These are phyloP conservation scores for Reutealis trisperma DNA, from an alignment of 345 rosid species.

Conservation along the genomic window DNA sequence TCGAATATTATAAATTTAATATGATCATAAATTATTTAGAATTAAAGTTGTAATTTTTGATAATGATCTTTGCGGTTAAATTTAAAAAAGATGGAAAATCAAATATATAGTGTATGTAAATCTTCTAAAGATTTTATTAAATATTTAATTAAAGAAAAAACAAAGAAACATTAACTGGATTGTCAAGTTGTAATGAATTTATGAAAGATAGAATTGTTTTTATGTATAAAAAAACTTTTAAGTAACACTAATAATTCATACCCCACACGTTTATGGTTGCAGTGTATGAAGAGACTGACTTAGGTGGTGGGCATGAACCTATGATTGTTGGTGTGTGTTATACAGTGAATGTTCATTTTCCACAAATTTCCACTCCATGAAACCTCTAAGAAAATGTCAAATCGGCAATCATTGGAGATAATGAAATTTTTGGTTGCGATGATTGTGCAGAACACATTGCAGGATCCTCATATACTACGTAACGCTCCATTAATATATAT, in stretches of 20 bases:
- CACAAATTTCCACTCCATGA: not conserved
- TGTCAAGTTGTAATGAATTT: not conserved
- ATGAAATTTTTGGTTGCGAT: too few relatives aligned
- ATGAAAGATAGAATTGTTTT: not conserved
- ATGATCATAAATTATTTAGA: too few relatives aligned
- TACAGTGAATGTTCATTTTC: not conserved
- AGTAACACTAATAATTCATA: not conserved
- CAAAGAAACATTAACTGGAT: not conserved
- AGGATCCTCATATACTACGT: too few relatives aligned
- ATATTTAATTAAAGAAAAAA: not conserved
- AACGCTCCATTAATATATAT: too few relatives aligned
- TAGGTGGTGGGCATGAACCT: not conserved
- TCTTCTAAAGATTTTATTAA: not conserved
- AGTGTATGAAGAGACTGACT: not conserved
- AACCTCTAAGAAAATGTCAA: not conserved
- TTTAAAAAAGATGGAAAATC: too few relatives aligned
- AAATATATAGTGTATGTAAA: too few relatives aligned
- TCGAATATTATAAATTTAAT: too few relatives aligned
- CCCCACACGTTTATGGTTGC: slow-evolving; percentile 5
- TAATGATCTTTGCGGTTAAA: too few relatives aligned
- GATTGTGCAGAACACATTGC: too few relatives aligned
- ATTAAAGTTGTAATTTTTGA: too few relatives aligned
- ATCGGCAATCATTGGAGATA: not conserved
- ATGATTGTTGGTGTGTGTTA: not conserved
- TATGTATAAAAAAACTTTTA: not conserved